Evolutionary conservation across 2,329 filamentous ascomycete genomes (phyloP).

Genomic region (Nemania abortiva): DNA sequence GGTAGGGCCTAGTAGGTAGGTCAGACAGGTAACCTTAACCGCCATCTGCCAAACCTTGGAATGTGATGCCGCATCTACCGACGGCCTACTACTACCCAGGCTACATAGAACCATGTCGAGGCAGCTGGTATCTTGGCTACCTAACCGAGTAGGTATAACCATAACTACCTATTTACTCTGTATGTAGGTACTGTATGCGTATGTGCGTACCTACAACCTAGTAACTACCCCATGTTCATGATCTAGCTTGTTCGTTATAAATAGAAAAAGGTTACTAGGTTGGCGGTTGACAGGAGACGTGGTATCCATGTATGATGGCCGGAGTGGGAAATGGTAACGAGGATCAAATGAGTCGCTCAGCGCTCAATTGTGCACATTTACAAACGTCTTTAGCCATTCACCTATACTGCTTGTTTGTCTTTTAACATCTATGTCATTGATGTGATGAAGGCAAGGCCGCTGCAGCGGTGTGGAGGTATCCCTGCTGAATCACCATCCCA

Average conservation of each 20-base stretch:
- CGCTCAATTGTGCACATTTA: slow-evolving; percentile 38
- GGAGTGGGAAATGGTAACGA: neutral
- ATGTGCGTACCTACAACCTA: too few relatives aligned
- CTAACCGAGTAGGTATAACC: neutral
- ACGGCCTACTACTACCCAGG: neutral
- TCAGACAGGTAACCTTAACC: neutral
- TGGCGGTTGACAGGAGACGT: too few relatives aligned
- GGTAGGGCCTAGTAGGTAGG: neutral
- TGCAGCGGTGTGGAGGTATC: slow-evolving; percentile 30
- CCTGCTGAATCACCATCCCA: slow-evolving; percentile 32
- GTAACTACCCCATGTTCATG: too few relatives aligned
- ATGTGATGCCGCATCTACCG: neutral
- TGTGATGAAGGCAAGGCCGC: slow-evolving; percentile 38
- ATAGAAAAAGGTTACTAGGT: too few relatives aligned
- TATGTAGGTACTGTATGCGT: too few relatives aligned
- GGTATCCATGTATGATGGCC: too few relatives aligned
- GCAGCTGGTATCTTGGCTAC: neutral
- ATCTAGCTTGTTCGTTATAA: too few relatives aligned
- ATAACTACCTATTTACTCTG: neutral
- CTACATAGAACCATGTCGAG: neutral
- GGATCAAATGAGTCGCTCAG: neutral
- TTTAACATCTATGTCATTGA: slow-evolving; percentile 48
- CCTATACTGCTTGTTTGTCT: slow-evolving; percentile 44
- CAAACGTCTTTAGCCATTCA: slow-evolving; percentile 40
- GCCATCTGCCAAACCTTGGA: neutral